Conservation (phyloP, 2,329 filamentous ascomycete genomes). For the Epichloe glyceriae region DNA sequence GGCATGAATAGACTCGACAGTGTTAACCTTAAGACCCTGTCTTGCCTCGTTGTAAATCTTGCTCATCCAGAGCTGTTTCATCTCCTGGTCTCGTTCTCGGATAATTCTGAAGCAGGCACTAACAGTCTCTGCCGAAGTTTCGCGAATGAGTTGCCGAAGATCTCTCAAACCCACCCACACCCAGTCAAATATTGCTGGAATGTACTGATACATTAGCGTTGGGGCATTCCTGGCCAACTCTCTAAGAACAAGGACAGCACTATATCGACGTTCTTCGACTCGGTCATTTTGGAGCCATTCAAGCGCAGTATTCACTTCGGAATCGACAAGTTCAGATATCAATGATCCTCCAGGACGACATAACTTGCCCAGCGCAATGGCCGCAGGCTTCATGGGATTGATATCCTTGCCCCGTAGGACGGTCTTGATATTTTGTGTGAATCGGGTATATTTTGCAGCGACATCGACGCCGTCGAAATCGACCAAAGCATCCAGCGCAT, state of each 20-base stretch:
- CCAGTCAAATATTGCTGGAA: conserved; percentile 87
- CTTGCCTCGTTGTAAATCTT: conserved; percentile 83
- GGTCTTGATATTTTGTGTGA: conserved; percentile 77
- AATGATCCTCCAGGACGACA: conserved; percentile 86
- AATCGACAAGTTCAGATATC: conserved; percentile 90
- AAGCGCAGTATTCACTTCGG: conserved; percentile 88
- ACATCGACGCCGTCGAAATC: conserved; percentile 94
- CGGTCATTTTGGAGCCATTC: conserved; percentile 96
- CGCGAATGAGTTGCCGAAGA: conserved; percentile 77
- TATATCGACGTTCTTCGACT: conserved; percentile 85
- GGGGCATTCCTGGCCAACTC: conserved; percentile 88
- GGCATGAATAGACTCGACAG: conserved; percentile 84
- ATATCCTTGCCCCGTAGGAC: conserved; percentile 86
- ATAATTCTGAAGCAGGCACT: conserved; percentile 95
- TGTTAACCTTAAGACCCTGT: conserved; percentile 64
- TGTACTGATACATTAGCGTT: conserved; percentile 89
- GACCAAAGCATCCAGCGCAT: conserved; percentile 83
- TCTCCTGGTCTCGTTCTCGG: conserved; percentile 75
- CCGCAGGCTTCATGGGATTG: conserved; percentile 79
- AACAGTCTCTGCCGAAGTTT: conserved; percentile 83
- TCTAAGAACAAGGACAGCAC: conserved; percentile 78
- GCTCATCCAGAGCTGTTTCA: conserved; percentile 77
- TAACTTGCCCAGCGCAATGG: conserved; percentile 76
- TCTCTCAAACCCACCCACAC: conserved; percentile 93
- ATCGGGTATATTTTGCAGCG: conserved; percentile 85